Evolutionary conservation across 2,329 filamentous ascomycete species (phyloP).

Genomic region (Triangularia verruculosa): DNA sequence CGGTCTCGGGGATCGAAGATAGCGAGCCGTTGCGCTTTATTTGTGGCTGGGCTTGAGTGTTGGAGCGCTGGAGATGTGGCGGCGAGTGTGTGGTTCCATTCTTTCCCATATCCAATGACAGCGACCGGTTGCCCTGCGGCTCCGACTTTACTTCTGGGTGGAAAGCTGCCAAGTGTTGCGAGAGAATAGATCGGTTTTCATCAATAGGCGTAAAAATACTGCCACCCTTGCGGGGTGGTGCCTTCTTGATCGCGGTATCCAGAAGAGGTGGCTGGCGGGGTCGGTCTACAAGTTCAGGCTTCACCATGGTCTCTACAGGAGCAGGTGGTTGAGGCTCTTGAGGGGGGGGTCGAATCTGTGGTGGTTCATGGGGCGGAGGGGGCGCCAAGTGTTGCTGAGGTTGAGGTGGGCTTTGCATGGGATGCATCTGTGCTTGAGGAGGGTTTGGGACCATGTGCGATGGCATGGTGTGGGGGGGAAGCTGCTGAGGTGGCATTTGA

Average conservation of each 20-base stretch:
- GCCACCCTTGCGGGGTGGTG: conserved; percentile 75
- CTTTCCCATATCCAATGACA: conserved; percentile 63
- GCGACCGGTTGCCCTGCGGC: conserved; percentile 48
- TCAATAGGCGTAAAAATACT: conserved; percentile 98
- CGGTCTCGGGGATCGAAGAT: conserved; percentile 62
- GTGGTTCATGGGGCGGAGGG: conserved; percentile 31
- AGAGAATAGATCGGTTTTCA: conserved; percentile 82
- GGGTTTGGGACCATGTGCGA: conserved; percentile 42
- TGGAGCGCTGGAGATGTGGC: conserved; percentile 48
- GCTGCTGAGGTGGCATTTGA: conserved; percentile 51
- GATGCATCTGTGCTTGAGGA: conserved; percentile 34
- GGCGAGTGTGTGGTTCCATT: conserved; percentile 52
- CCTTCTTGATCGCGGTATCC: conserved; percentile 57
- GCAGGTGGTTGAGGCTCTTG: conserved; percentile 51
- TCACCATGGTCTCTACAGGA: conserved; percentile 50
- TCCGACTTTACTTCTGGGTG: conserved; percentile 51
- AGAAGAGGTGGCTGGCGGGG: conserved; percentile 44
- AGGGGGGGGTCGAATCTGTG: conserved; percentile 38
- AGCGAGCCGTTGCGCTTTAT: conserved; percentile 50
- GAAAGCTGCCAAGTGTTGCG: conserved; percentile 74
- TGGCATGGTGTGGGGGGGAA: conserved; percentile 49
- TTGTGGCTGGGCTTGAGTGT: conserved; percentile 46
- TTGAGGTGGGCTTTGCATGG: conserved; percentile 27
- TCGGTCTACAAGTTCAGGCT: conserved; percentile 42
- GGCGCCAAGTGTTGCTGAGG: conserved; percentile 38